Conservation (phyloP, 2,329 filamentous ascomycete genomes). For the Exophiala sp. region DNA sequence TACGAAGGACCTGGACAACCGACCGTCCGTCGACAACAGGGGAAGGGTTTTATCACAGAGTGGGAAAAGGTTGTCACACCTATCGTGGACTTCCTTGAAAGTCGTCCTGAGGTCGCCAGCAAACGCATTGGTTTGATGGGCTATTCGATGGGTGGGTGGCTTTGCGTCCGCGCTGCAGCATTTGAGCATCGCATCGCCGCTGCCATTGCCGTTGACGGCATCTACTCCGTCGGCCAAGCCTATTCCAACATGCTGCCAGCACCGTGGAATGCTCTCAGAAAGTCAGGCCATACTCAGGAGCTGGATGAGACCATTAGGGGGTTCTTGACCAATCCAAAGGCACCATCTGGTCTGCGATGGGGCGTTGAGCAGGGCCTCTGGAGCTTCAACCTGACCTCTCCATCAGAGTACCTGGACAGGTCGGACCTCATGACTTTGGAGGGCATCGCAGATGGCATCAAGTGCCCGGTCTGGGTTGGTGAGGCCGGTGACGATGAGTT, state of each 20-base stretch:
- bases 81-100: conserved; percentile 37
- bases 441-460: not conserved
- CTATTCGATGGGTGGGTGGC: conserved; percentile 5
- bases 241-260: not conserved
- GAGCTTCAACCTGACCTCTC: not conserved
- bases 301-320: too few relatives aligned
- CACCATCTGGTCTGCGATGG: too few relatives aligned
- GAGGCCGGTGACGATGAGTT: not conserved
- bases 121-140: not conserved
- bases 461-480: not conserved
- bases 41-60: not conserved
- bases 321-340: too few relatives aligned
- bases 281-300: not conserved
- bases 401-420: not conserved
- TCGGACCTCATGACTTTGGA: not conserved
- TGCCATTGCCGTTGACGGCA: conserved; percentile 3
- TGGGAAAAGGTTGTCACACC: conserved; percentile 31
- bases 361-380: not conserved
- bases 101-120: conserved; percentile 1
- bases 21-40: not conserved
- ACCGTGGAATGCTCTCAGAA: not conserved
- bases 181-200: conserved; percentile 7
- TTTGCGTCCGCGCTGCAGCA: conserved; percentile 6
- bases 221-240: not conserved
- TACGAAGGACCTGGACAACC: conserved; percentile 34